A percentile compares a stretch with the other conserved stretches of the same genome.
Evolutionary conservation across 2,329 filamentous ascomycete species (phyloP).

Genomic region (Pyrenophora teres): DNA sequence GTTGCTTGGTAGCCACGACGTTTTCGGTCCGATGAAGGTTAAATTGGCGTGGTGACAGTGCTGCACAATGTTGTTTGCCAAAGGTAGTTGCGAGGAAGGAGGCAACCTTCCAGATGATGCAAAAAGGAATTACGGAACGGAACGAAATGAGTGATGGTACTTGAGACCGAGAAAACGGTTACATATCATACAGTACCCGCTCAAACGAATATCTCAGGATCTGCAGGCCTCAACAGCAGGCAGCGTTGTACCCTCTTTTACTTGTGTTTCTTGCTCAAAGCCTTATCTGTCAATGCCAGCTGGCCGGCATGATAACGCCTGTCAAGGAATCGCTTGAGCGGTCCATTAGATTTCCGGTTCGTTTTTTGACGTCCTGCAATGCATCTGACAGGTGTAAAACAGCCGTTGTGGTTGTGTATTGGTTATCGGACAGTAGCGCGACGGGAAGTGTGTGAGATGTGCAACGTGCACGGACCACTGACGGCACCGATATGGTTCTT

Average conservation of each 20-base stretch:
- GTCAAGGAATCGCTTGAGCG: conserved; percentile 29
- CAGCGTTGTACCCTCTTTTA: conserved; percentile 31
- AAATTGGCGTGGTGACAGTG: too few relatives aligned
- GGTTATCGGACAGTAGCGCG: conserved; percentile 28
- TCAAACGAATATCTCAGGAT: background rate
- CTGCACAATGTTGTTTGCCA: too few relatives aligned
- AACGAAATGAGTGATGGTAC: background rate
- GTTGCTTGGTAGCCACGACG: too few relatives aligned
- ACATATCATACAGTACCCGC: conserved; percentile 22
- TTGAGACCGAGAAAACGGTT: conserved; percentile 1
- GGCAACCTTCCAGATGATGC: conserved; percentile 2
- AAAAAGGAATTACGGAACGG: background rate
- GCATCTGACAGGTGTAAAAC: conserved; percentile 25
- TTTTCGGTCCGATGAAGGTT: too few relatives aligned
- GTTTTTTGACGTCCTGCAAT: conserved; percentile 21
- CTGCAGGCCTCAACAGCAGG: conserved; percentile 26
- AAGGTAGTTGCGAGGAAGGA: background rate
- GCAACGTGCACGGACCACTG: conserved; percentile 37
- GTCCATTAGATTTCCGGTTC: conserved; percentile 20
- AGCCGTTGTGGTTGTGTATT: conserved; percentile 17
- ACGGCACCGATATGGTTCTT: conserved; percentile 14
- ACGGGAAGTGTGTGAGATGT: conserved; percentile 37
- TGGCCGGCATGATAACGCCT: conserved; percentile 24
- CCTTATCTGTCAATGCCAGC: conserved; percentile 36
- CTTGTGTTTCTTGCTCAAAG: conserved; percentile 12